Conservation (phyloP, 176 grass and related monocot species). For the Eleusine coracana region DNA sequence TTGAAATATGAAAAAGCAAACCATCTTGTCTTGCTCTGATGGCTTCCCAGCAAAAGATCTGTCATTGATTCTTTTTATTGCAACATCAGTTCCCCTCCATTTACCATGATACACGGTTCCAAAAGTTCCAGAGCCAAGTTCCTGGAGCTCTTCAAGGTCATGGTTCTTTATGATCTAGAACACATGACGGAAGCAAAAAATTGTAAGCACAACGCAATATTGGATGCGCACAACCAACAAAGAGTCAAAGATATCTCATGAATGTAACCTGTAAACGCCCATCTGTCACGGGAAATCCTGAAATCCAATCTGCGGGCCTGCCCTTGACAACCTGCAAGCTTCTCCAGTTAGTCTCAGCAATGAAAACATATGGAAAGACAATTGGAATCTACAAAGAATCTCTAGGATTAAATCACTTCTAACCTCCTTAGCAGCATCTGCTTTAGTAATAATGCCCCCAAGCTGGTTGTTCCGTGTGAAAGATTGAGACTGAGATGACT, state of each 20-base stretch:
- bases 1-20: conserved; percentile 35
- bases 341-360: conserved; percentile 44
- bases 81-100: conserved; percentile 98
- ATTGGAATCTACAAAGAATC: conserved; percentile 5
- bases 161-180: conserved; percentile 96
- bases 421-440: conserved; percentile 65
- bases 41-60: conserved; percentile 90
- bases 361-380: conserved; percentile 28
- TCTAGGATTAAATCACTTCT: not conserved
- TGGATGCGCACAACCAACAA: not conserved
- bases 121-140: conserved; percentile 96
- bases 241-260: not conserved
- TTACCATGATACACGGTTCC: conserved; percentile 99
- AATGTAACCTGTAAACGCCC: conserved; percentile 81
- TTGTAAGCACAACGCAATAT: conserved; percentile 1
- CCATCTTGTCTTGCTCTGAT: conserved; percentile 96
- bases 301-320: conserved; percentile 55
- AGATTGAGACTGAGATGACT: conserved; percentile 58
- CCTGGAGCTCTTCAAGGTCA: conserved; percentile 91
- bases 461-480: conserved; percentile 37
- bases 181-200: conserved; percentile 21
- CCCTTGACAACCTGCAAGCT: conserved; percentile 54
- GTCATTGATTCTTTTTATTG: conserved; percentile 95
- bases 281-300: conserved; percentile 61
- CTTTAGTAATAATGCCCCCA: conserved; percentile 47